A percentile compares a stretch with the other conserved stretches of the same genome.
These are phyloP conservation scores for Pleoardoris graminearum DNA, from an alignment of 2,329 filamentous ascomycete species.

Conservation along the genomic window DNA sequence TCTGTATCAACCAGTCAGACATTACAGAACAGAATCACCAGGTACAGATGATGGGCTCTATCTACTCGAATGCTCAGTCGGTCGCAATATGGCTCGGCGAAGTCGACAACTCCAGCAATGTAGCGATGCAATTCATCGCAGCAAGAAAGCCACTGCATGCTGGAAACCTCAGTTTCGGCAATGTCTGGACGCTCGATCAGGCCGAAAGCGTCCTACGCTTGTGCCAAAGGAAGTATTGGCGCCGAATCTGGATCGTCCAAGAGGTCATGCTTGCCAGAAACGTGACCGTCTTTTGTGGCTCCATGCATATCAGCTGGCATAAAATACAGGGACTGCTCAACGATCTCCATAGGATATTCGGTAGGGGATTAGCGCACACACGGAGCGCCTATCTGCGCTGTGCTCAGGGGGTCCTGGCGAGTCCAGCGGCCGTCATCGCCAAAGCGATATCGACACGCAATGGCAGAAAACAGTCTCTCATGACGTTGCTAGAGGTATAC, in stretches of 20 bases:
- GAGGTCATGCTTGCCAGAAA: constrained; percentile 7
- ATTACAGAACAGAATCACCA: constrained; percentile 3
- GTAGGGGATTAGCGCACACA: not conserved
- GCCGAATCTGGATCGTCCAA: constrained; percentile 10
- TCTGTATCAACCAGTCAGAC: constrained; percentile 13
- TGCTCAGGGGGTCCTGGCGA: not conserved
- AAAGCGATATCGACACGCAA: not conserved
- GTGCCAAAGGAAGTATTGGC: constrained; percentile 9
- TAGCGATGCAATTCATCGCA: not conserved
- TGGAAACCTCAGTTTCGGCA: not conserved
- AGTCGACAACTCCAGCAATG: constrained; percentile 4
- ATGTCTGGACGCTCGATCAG: constrained; percentile 6
- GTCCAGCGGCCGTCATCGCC: not conserved
- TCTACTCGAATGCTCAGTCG: constrained; percentile 1
- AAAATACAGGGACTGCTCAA: not conserved
- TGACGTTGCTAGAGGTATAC: not conserved
- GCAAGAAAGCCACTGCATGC: not conserved
- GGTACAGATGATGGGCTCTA: constrained; percentile 9
- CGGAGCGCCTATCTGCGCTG: not conserved
- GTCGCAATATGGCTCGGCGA: constrained; percentile 8
- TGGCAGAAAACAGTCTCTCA: not conserved
- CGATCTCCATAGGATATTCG: constrained; percentile 2
- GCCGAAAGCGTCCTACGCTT: not conserved
- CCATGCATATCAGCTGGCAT: not conserved
- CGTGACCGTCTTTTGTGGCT: constrained; percentile 2